Conservation (phyloP, 78 protist genomes). For the Isochrysis galbana region DNA sequence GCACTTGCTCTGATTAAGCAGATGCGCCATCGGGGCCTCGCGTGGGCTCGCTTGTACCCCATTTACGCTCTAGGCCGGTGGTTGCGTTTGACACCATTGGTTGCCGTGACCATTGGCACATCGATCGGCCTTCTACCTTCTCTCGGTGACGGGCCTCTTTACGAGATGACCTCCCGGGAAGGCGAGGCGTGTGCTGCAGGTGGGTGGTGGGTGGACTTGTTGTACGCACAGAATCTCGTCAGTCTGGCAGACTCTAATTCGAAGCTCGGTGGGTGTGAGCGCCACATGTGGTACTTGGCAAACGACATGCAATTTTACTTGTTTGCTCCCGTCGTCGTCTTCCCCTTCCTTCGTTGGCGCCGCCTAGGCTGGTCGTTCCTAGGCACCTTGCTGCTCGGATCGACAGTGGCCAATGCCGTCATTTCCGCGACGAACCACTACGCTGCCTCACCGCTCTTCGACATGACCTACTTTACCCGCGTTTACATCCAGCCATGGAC, state of each 20-base stretch:
- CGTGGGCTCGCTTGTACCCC: background rate
- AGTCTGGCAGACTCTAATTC: background rate
- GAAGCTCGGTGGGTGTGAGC: background rate
- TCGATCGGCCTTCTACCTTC: background rate
- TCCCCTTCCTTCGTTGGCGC: background rate
- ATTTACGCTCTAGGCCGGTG: background rate
- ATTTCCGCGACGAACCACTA: background rate
- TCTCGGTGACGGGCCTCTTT: background rate
- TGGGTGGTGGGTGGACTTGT: background rate
- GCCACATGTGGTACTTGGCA: background rate
- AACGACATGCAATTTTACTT: background rate
- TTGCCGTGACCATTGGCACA: background rate
- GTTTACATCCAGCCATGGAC: slow-evolving; percentile 7
- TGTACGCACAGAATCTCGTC: background rate
- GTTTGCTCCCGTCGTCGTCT: background rate
- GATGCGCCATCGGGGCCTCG: background rate
- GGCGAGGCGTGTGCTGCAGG: background rate
- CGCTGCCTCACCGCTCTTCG: background rate
- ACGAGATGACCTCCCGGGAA: background rate
- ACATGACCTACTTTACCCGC: background rate
- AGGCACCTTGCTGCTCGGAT: background rate
- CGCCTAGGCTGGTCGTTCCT: background rate
- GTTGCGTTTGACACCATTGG: background rate
- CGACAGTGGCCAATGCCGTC: background rate
- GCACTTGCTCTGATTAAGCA: background rate